phyloP scores from a whole-genome alignment of 2,329 filamentous ascomycete species.

The Monilinia fructigena region DNA sequence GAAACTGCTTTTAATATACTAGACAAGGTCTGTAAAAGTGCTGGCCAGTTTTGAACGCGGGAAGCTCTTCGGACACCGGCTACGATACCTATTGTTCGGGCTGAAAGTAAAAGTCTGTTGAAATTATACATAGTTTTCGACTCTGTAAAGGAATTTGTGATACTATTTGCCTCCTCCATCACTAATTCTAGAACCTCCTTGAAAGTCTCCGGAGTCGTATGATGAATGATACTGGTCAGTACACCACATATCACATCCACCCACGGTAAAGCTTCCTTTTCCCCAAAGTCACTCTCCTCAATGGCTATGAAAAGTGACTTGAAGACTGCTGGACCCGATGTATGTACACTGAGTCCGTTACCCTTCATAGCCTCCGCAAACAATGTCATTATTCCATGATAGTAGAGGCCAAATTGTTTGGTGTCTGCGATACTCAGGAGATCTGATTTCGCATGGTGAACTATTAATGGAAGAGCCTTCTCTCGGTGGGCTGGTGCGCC shows the following conservation, averaged over 20 bases:
- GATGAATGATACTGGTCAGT: slow-evolving; percentile 78
- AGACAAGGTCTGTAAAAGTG: slow-evolving; percentile 57
- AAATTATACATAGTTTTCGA: slow-evolving; percentile 39
- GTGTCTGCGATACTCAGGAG: slow-evolving; percentile 54
- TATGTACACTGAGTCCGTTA: slow-evolving; percentile 58
- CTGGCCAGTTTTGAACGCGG: slow-evolving; percentile 70
- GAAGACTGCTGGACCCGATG: slow-evolving; percentile 55
- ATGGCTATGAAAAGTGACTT: slow-evolving; percentile 47
- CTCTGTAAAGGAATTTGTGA: slow-evolving; percentile 44
- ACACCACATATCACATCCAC: slow-evolving; percentile 71
- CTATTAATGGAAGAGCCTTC: slow-evolving; percentile 66
- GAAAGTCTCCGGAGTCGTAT: slow-evolving; percentile 74
- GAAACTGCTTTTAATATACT: slow-evolving; percentile 52
- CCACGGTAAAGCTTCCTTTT: slow-evolving; percentile 49
- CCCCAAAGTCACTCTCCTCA: slow-evolving; percentile 49
- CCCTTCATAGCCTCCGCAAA: slow-evolving; percentile 79
- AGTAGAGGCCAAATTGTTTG: slow-evolving; percentile 66
- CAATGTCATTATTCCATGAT: slow-evolving; percentile 86
- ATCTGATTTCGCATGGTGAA: slow-evolving; percentile 70
- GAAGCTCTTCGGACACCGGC: slow-evolving; percentile 79
- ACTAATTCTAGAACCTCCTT: slow-evolving; percentile 63
- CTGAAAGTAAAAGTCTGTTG: slow-evolving; percentile 49
- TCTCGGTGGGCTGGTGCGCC: slow-evolving; percentile 75
- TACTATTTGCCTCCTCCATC: slow-evolving; percentile 47
- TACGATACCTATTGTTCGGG: slow-evolving; percentile 64